Evolutionary conservation across 1,139 yeast species (phyloP), one percentile per base, ranked within the genome.

Genomic region (Williopsis jadinii): DNA sequence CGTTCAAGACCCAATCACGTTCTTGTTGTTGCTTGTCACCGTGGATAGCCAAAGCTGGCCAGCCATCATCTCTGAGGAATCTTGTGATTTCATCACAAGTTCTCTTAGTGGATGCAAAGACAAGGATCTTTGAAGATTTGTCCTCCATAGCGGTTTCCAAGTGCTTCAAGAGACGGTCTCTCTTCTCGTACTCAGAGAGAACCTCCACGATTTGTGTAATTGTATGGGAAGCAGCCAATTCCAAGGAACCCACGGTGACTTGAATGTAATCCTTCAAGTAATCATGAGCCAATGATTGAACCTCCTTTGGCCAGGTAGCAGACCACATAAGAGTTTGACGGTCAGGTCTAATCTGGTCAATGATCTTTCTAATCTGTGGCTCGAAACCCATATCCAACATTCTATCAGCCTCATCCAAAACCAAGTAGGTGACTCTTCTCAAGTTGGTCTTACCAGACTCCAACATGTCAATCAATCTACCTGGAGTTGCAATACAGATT

Each of bases 301-400:
- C 97, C 67, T 87, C 95, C 75, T 88, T 88, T 60, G 98, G 98
- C 98, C 98, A 92, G 43, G 98, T 92, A 55, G 98, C 98, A 52
- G 97, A 88, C 97, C 97, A 92, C 97, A 92, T 86, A 62, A 92
- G 77, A 47, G 98, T 92, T 73, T 92, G 98, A 71, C 96, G 84
- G 65, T 88, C 96, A 49, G 96, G 96, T 70, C 96, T 82, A 62
- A 87, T 87, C 73, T 86, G 95, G 59, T 86, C 95, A 54, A 88
- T 87, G 65, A 87, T 88, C 70, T 86, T 86, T 73, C 96, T 79
- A 66, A 87, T 87, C 72, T 86, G 95, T 52, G 95, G 95, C 71
- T 87, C 97, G 65, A 87, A 87, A 62, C 96, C 97, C 96, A 87
- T 87, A 72, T 88, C 96, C 70, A 87, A 78, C 94, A 84, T 84